These are phyloP conservation scores for Fraxinus angustifolia DNA, from an alignment of 305 asterid species.

Conservation along the genomic window DNA sequence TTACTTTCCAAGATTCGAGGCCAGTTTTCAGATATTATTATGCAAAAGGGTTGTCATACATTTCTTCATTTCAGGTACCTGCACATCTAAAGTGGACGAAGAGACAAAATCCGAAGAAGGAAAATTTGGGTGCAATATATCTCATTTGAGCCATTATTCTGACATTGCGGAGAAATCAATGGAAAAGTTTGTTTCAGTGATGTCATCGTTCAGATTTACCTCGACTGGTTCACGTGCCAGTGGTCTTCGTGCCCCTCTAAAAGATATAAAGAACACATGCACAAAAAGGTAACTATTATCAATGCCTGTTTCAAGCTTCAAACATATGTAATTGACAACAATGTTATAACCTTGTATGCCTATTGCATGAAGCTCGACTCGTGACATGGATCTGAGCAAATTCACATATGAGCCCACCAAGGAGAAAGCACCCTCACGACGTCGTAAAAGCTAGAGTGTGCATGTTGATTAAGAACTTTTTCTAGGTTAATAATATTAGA, in stretches of 20 bases:
- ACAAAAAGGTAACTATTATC: conserved; percentile 39
- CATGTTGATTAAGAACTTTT: neutral
- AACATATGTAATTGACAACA: neutral
- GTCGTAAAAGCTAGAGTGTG: conserved; percentile 26
- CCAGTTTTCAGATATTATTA: neutral
- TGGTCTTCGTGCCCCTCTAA: conserved; percentile 91
- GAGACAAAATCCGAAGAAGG: conserved; percentile 38
- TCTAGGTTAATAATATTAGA: neutral
- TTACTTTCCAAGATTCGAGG: neutral
- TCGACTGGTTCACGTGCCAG: conserved; percentile 84
- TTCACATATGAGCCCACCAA: conserved; percentile 36
- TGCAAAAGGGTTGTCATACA: neutral
- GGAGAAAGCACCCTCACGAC: conserved; percentile 24
- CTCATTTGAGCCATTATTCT: conserved; percentile 69
- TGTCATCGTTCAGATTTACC: conserved; percentile 76
- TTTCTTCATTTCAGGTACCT: conserved; percentile 35
- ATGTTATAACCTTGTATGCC: neutral
- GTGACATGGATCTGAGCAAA: conserved; percentile 33
- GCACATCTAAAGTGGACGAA: conserved; percentile 31
- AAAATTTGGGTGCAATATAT: conserved; percentile 66
- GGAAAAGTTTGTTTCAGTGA: conserved; percentile 66
- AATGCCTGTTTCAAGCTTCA: neutral
- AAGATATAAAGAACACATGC: conserved; percentile 61
- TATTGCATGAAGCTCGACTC: conserved; percentile 31
- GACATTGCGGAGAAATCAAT: conserved; percentile 78